phyloP scores from a whole-genome alignment of 2,329 filamentous ascomycete genomes.

The Sarocladium brachiariae region DNA sequence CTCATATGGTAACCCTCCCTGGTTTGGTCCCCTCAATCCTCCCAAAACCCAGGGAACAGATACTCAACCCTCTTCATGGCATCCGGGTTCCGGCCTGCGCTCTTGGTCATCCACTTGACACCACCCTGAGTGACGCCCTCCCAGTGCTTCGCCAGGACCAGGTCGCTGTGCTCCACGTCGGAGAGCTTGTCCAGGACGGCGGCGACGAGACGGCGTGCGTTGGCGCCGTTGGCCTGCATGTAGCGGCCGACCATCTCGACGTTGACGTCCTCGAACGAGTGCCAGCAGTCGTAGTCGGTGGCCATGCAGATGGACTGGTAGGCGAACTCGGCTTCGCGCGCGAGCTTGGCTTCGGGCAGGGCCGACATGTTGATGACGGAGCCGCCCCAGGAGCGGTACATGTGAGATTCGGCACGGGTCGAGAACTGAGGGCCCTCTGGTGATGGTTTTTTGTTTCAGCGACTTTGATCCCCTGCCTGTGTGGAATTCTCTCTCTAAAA shows the following conservation, averaged over 20 bases:
- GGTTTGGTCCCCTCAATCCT: neutral
- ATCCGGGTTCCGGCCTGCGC: slow-evolving; percentile 64
- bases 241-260: slow-evolving; percentile 96
- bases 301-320: slow-evolving; percentile 99
- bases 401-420: slow-evolving; percentile 87
- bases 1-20: neutral
- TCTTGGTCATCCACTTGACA: slow-evolving; percentile 74
- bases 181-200: slow-evolving; percentile 82
- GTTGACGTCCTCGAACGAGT: slow-evolving; percentile 73
- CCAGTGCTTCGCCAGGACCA: slow-evolving; percentile 76
- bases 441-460: no score
- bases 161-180: slow-evolving; percentile 66
- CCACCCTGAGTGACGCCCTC: slow-evolving; percentile 71
- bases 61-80: slow-evolving; percentile 75
- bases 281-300: slow-evolving; percentile 99
- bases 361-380: slow-evolving; percentile 98
- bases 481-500: no score
- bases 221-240: slow-evolving; percentile 88
- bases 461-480: no score
- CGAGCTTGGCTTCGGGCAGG: slow-evolving; percentile 91
- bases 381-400: slow-evolving; percentile 92
- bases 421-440: slow-evolving; percentile 96
- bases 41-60: slow-evolving; percentile 78
- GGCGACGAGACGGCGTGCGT: slow-evolving; percentile 77
- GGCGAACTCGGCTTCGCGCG: slow-evolving; percentile 88